Conservation (phyloP, 129 eudicot species). For the Calendula officinalis region DNA sequence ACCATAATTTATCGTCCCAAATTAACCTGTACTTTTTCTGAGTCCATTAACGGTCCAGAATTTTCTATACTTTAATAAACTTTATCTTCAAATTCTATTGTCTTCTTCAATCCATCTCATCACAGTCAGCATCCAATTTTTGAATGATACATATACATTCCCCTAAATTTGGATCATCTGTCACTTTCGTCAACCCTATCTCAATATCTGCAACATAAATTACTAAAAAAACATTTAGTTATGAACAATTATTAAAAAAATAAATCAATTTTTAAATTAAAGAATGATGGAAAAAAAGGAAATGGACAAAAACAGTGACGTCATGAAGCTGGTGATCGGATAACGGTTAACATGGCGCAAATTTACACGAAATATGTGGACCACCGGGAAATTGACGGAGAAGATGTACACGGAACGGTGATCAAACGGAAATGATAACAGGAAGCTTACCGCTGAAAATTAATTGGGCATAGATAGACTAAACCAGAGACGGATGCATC, state of each 20-base stretch:
- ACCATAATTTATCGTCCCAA: not conserved
- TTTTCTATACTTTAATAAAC: not conserved
- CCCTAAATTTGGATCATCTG: not conserved
- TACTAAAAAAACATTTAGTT: not conserved
- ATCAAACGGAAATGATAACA: constrained; percentile 21
- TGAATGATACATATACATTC: not conserved
- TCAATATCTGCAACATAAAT: constrained; percentile 21
- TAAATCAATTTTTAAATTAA: not conserved
- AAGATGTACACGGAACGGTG: not conserved
- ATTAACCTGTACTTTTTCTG: not conserved
- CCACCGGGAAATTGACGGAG: constrained; percentile 9
- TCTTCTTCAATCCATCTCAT: not conserved
- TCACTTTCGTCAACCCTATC: constrained; percentile 2
- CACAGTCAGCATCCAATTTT: constrained; percentile 9
- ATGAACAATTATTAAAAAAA: not conserved
- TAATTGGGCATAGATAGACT: not conserved
- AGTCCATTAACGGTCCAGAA: constrained; percentile 24
- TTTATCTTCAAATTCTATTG: not conserved
- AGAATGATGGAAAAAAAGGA: not conserved
- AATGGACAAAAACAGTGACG: constrained; percentile 23
- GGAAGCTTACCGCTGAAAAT: constrained; percentile 19
- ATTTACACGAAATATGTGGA: not conserved
- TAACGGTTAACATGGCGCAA: constrained; percentile 29
- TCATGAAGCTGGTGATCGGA: constrained; percentile 8
- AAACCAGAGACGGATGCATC: constrained; percentile 27